These are phyloP conservation scores for Fusarium algeriense DNA, from an alignment of 2,329 filamentous ascomycete species.

Conservation along the genomic window DNA sequence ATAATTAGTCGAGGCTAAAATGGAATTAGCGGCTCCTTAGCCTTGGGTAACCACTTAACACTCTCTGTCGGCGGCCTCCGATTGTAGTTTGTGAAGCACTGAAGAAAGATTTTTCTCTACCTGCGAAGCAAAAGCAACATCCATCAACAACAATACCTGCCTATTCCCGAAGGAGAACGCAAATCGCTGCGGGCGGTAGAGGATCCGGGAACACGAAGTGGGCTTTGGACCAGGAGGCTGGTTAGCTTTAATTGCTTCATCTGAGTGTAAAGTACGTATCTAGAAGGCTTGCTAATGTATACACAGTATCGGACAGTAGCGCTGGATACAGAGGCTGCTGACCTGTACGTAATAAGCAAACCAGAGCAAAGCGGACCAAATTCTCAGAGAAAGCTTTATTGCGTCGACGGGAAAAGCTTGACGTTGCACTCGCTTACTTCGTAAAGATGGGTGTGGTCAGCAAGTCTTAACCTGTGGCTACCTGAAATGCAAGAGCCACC, in stretches of 20 bases:
- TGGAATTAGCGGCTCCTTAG: constrained; percentile 14
- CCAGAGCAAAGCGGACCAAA: background rate
- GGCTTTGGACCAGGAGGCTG: constrained; percentile 22
- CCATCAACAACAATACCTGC: constrained; percentile 8
- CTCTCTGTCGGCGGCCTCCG: constrained; percentile 35
- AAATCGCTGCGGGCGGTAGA: constrained; percentile 17
- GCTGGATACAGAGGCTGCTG: constrained; percentile 2
- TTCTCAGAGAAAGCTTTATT: constrained; percentile 14
- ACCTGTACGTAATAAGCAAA: constrained; percentile 12
- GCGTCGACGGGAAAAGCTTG: constrained; percentile 18
- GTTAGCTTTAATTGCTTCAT: constrained; percentile 18
- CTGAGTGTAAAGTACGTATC: constrained; percentile 2
- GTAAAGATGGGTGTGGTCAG: constrained; percentile 22
- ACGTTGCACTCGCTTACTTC: constrained; percentile 21
- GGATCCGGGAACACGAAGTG: constrained; percentile 32
- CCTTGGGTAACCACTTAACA: background rate
- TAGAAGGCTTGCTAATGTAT: background rate
- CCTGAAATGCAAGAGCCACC: constrained; percentile 30
- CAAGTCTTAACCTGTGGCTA: constrained; percentile 24
- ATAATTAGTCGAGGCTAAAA: constrained; percentile 3
- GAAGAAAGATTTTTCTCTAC: background rate
- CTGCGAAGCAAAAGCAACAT: constrained; percentile 12
- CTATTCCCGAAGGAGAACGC: constrained; percentile 10
- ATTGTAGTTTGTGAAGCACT: background rate
- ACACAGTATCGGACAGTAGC: constrained; percentile 10